Evolutionary conservation across 1,284 basidiomycete species (phyloP).

Genomic region (Cryptococcus sp.): DNA sequence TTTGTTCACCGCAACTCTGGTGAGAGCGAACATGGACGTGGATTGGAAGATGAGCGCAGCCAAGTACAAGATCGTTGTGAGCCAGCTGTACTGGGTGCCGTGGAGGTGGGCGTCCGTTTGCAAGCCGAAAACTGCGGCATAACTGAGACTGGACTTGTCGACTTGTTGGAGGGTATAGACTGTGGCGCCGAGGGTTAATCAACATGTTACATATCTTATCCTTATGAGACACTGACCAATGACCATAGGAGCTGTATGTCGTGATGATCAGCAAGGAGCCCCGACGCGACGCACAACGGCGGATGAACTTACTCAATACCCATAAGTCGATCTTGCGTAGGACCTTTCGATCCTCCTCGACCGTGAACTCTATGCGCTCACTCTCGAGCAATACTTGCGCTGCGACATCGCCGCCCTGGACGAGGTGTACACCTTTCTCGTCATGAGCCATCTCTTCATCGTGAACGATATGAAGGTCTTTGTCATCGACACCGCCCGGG

Average conservation of each 20-base stretch:
- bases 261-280: not conserved
- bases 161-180: constrained; percentile 25
- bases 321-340: constrained; percentile 48
- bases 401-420: constrained; percentile 18
- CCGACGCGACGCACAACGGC: not conserved
- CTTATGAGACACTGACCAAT: constrained; percentile 9
- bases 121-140: constrained; percentile 34
- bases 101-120: constrained; percentile 53
- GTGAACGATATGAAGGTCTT: constrained; percentile 14
- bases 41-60: constrained; percentile 57
- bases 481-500: not conserved
- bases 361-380: constrained; percentile 26
- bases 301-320: constrained; percentile 48
- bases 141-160: constrained; percentile 33
- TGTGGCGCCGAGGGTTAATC: no score
- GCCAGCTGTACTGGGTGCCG: constrained; percentile 57
- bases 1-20: constrained; percentile 55
- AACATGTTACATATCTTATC: no score
- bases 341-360: constrained; percentile 29
- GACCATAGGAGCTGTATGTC: constrained; percentile 20
- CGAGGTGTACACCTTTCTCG: not conserved
- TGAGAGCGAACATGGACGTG: constrained; percentile 55
- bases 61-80: constrained; percentile 55
- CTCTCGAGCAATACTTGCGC: constrained; percentile 15
- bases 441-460: not conserved